Evolutionary conservation across 805 yeast species (phyloP), one percentile per base, ranked within the genome.

Genomic region (Spathaspora girioi): DNA sequence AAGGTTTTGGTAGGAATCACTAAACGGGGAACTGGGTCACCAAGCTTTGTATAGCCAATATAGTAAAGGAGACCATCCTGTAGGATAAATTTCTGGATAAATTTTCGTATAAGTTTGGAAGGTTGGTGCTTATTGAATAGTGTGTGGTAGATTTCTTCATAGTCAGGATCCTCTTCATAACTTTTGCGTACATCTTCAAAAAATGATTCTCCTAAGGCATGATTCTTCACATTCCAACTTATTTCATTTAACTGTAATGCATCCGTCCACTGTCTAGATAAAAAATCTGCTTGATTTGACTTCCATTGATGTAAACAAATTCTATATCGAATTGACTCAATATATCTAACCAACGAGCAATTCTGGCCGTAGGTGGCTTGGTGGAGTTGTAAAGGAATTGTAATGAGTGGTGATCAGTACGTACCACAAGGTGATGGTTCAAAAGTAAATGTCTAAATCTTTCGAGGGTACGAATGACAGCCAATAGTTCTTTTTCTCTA

Each of bases 241-340:
- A 18, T 38, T 9, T 7, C 18, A n/a, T 14, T 15, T 17, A 17
- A 7, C 7, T 10, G 9, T 2, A 27, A 5, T 14, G 19, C 14
- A 1, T 6, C 5, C 1, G 14, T 4, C 47, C 38, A 44, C 27
- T 46, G 42, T 27, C 35, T 27, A 5, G 38, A 27, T 2, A 47
- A 15, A 11, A 17, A 2, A 40, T 47, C 50, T 7, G 50, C 50
- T 8, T 15, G 10, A 40, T 47, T 47, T 4, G 35, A 11, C 12
- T n/a, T 15, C 50, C 50, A 11, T 40, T 18, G 20, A 47, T 47
- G 11, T 47, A 47, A 14, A n/a, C 26, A 18, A 47, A 26, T 9
- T 40, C 31, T 15, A 47, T 10, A 15, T 47, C 45, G 40, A 47
- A 47, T 7, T 47, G 19, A n/a, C 38, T 26, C 3, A 47, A 17